phyloP scores from a whole-genome alignment of 1,284 basidiomycete genomes.

The Ceratobasidium sp. region DNA sequence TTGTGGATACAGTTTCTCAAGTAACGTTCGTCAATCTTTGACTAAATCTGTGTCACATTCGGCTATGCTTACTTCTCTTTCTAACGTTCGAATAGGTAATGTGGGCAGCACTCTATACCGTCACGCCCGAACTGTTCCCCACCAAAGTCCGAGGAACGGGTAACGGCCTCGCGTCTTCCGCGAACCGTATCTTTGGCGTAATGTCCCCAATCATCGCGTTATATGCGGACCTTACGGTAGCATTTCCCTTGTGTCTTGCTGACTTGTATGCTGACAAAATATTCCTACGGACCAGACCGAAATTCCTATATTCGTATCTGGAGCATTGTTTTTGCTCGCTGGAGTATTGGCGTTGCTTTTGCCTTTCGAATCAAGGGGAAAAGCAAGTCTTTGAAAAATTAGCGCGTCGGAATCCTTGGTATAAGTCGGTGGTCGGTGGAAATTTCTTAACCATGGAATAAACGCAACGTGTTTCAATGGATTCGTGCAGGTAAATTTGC shows the following conservation, averaged over 20 bases:
- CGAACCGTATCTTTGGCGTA: constrained; percentile 71
- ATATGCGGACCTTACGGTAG: constrained; percentile 63
- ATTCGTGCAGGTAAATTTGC: too few relatives aligned
- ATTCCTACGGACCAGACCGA: constrained; percentile 55
- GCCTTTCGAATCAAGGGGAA: constrained; percentile 76
- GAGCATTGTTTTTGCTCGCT: constrained; percentile 69
- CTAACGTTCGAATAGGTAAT: too few relatives aligned
- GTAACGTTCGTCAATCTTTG: constrained; percentile 63
- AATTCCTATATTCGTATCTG: constrained; percentile 77
- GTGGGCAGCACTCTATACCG: constrained; percentile 47
- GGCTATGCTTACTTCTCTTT: constrained; percentile 45
- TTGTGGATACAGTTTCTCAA: constrained; percentile 71
- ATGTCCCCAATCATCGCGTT: constrained; percentile 75
- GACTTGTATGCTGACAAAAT: background rate
- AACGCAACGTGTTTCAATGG: too few relatives aligned
- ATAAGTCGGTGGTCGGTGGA: too few relatives aligned
- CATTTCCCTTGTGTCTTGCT: background rate
- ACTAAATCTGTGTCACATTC: background rate
- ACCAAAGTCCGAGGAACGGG: constrained; percentile 78
- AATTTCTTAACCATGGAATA: too few relatives aligned
- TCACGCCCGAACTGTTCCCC: constrained; percentile 68
- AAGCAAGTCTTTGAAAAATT: constrained; percentile 63
- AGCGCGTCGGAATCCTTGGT: background rate
- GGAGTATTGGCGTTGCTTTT: constrained; percentile 70
- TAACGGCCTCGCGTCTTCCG: constrained; percentile 69